phyloP scores from a whole-genome alignment of 352 stramenopile genomes.

The Pythium scleroteichum region DNA sequence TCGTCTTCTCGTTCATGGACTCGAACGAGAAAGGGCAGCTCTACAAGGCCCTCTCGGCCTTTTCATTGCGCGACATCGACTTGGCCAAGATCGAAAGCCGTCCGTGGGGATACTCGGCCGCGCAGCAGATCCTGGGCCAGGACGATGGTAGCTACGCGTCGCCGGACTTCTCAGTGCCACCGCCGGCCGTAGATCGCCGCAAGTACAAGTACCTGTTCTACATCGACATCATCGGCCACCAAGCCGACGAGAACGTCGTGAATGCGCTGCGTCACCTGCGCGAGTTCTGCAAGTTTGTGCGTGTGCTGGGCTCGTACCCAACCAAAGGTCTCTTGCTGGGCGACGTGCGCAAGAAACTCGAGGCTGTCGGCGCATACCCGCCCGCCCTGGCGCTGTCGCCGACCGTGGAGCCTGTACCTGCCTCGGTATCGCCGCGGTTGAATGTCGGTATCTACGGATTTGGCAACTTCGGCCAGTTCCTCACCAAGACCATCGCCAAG shows the following conservation, averaged over 20 bases:
- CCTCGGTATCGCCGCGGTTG: slow-evolving; percentile 51
- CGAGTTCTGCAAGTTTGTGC: slow-evolving; percentile 83
- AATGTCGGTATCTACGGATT: slow-evolving; percentile 97
- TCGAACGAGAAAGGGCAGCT: slow-evolving; percentile 59
- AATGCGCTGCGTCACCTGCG: slow-evolving; percentile 79
- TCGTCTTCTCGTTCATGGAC: slow-evolving; percentile 76
- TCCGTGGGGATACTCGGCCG: slow-evolving; percentile 57
- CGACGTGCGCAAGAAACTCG: slow-evolving; percentile 55
- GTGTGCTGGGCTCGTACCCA: slow-evolving; percentile 84
- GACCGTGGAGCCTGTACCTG: slow-evolving; percentile 22
- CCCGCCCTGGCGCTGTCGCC: slow-evolving; percentile 3
- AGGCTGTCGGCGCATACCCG: slow-evolving; percentile 43
- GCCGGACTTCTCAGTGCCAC: slow-evolving; percentile 33
- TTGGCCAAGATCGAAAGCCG: slow-evolving; percentile 78
- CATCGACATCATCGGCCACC: slow-evolving; percentile 65
- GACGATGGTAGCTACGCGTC: slow-evolving; percentile 32
- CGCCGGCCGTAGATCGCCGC: slow-evolving; percentile 31
- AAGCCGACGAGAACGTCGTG: slow-evolving; percentile 62
- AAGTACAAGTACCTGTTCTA: slow-evolving; percentile 87
- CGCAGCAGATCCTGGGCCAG: slow-evolving; percentile 44
- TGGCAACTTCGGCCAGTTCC: slow-evolving; percentile 98
- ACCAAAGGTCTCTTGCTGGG: slow-evolving; percentile 65
- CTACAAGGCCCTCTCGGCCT: slow-evolving; percentile 61
- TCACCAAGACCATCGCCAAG: slow-evolving; percentile 94
- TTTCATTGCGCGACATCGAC: slow-evolving; percentile 64